Percentiles rank a stretch among this genome's conserved stretches.
These are phyloP conservation scores for Otatea glauca DNA, from an alignment of 176 grass and related monocot species.

Conservation along the genomic window DNA sequence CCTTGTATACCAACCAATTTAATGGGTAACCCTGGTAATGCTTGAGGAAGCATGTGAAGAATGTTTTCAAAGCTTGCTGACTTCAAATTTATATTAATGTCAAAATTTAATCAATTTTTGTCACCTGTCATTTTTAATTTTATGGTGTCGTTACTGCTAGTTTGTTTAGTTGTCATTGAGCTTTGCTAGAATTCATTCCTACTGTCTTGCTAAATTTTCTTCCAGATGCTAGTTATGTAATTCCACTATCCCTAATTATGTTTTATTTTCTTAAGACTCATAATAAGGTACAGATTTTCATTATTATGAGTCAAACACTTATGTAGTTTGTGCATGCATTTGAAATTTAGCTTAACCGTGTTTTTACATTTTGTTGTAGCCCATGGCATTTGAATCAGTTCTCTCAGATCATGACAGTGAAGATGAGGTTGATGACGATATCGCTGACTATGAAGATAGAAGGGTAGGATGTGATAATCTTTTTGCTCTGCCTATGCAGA, in stretches of 20 bases:
- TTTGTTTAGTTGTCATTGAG: constrained; percentile 19
- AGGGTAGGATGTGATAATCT: constrained; percentile 59
- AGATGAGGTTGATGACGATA: constrained; percentile 89
- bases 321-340: constrained; percentile 1
- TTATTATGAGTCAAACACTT: not conserved
- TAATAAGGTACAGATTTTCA: not conserved
- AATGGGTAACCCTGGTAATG: not conserved
- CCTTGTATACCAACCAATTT: constrained; percentile 19
- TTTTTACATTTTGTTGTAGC: constrained; percentile 48
- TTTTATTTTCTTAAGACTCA: not conserved
- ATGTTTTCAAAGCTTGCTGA: constrained; percentile 8
- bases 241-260: not conserved
- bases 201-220: constrained; percentile 13
- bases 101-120: not conserved
- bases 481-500: constrained; percentile 28
- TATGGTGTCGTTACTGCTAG: not conserved
- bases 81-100: constrained; percentile 1
- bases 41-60: constrained; percentile 23
- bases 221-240: not conserved
- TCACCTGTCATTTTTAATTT: not conserved
- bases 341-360: constrained; percentile 36
- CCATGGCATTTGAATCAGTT: constrained; percentile 76
- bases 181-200: not conserved
- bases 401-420: constrained; percentile 85
- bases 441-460: constrained; percentile 87